Evolutionary conservation across 306 rosid species (phyloP), one percentile per base, ranked within the genome.

Genomic region (Castanopsis chinensis): DNA sequence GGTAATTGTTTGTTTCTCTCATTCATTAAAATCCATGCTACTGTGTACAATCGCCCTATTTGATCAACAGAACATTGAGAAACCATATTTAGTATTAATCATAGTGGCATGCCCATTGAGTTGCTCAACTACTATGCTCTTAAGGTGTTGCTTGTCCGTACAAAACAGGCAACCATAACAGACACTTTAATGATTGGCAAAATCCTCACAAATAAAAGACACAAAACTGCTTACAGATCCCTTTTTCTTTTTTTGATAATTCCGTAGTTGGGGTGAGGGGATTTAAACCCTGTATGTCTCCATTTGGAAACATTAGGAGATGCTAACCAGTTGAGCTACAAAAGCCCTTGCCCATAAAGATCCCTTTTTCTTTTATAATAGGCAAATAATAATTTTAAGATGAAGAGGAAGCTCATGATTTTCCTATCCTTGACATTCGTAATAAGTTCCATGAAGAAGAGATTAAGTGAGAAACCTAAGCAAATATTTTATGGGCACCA

Each of bases 351-450:
- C 45, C 45, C 11, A 7, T 41, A 41, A 41, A 30, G 15, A 69
- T 37, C 61, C 72, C 49, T 1, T 49, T 49, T 61, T 61, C 13
- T 61, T 23, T 10, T 60, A 60, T 28, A 9, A 23, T 23, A 60
- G 68, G 32, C 33, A 25, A 15, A 61, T 10, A 60, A 60, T 60
- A 10, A 23, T 60, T 30, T 25, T 20, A 61, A 21, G 17, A 61
- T 61, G 27, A 61, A 21, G 23, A 71, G 2, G 49, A 79, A 81
- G 72, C 13, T 76, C 76, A 64, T 4, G 15, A 79, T 20, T 13
- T 20, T 17, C 3, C 69, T 28, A 11, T n/a, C 19, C 23, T 43
- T 73, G 21, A 37, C 5, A 76, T 30, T 3, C 61, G 25, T 30
- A 58, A 27, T 9, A 65, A 30, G 33, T 70, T 45, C 21, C 49